Evolutionary conservation across 441 rosid species (phyloP), one percentile per base, ranked within the genome.

Genomic region (Erodium texanum): DNA sequence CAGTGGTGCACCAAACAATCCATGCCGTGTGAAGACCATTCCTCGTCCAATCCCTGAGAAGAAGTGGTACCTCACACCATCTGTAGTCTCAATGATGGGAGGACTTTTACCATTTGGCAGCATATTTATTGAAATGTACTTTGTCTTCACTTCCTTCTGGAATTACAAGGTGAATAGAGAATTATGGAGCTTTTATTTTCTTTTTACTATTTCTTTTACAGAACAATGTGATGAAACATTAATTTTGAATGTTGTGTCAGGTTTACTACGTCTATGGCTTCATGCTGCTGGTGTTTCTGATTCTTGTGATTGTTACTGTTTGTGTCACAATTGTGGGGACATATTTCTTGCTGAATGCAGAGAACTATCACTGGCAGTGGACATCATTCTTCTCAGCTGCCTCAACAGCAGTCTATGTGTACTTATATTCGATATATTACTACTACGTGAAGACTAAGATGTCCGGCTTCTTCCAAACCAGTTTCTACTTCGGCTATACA

Each of bases 351-450:
- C 87, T 92, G 69, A 92, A 92, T 70, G 98, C 98, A 14, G 98
- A 92, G 81, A 92, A 92, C 69, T 90, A 92, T 75, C 97, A 92
- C 82, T 92, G 98, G 98, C 97, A 92, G 68, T 92, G 98, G 98
- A 92, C 98, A 0, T 92, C 98, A 18, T 92, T 90, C 74, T 86
- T 87, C 79, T 90, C 98, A 24, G 98, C 98, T 70, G 98, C 98
- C 20, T 92, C 98, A 56, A 92, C 98, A 23, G 93, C 98, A 27
- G 90, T 90, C 64, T 92, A 92, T 68, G 98, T 92, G 70, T 92
- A 90, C 82, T 73, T 90, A 71, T 92, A 92, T 81, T 88, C 98
- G 3, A 82, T 92, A 71, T 92, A 90, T 73, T 90, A 92, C 92
- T 92, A 88, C 78, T 81, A 83, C 29, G 88, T 88, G 74, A 92